Conservation (phyloP, 495 filamentous ascomycete species). For the Penicillium macrosclerotiorum region DNA sequence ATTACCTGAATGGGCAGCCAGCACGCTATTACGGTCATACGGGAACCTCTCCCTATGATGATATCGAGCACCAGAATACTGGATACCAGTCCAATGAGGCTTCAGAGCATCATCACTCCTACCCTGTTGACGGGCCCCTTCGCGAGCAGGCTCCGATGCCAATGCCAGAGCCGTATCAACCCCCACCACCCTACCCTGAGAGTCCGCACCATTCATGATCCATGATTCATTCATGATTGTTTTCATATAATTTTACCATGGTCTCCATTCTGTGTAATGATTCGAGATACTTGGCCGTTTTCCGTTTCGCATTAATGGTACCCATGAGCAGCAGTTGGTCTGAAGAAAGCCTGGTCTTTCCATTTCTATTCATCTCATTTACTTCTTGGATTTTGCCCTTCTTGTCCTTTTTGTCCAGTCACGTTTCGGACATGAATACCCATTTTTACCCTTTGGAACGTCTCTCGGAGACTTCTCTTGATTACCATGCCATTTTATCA, state of each 20-base stretch:
- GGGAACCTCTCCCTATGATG: conserved; percentile 28
- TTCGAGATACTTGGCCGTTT: conserved; percentile 2
- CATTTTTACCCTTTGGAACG: conserved; percentile 16
- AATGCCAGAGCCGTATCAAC: conserved; percentile 34
- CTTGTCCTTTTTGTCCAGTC: conserved; percentile 10
- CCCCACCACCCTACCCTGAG: conserved; percentile 30
- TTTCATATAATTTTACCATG: background rate
- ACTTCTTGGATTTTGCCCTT: background rate
- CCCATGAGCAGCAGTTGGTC: conserved; percentile 17
- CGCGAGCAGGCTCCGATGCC: conserved; percentile 37
- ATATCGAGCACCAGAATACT: conserved; percentile 19
- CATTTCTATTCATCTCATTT: background rate
- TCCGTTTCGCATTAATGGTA: conserved; percentile 17
- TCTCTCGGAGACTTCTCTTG: conserved; percentile 3
- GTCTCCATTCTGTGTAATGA: conserved; percentile 9
- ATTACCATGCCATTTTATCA: conserved; percentile 2
- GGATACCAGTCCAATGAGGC: conserved; percentile 11
- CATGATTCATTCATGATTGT: conserved; percentile 8
- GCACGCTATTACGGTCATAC: conserved; percentile 18
- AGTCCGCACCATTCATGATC: conserved; percentile 19
- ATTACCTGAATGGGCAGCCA: conserved; percentile 24
- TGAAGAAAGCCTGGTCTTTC: conserved; percentile 5
- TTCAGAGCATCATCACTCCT: conserved; percentile 8
- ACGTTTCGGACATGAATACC: conserved; percentile 27
- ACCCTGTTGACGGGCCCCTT: conserved; percentile 17